Base-by-base conservation (phyloP, 1,284 basidiomycete species). In the Trametes pubescens region DNA sequence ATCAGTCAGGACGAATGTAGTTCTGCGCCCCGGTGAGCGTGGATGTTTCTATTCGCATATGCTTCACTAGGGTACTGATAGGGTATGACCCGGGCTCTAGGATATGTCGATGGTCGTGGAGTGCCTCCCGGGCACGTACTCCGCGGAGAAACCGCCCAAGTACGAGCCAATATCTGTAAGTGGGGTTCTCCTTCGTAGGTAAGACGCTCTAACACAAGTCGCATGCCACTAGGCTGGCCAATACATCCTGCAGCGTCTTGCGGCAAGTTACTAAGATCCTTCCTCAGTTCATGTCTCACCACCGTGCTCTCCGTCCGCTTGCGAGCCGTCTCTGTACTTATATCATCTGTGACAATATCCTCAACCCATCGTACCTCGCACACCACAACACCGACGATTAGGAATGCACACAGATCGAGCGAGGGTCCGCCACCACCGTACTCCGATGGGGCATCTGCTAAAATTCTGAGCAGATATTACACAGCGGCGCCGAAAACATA, bases 101-200 rank as follows among this genome's bases (percentile, higher is more conserved):
- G 79, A 85, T 65, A 73, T 76, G 48, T 69, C 75, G 16, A 78
- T 74, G 13, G 73, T 82, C 2, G 78, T 86, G 3, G 83, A 85
- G 57, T 80, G 80, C 57, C 74, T 86, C n/a, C 85, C 84, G 0
- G 82, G 83, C 8, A 86, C 85, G 3, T 86, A 78, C 76, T 80
- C 79, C 0, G 76, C 76, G 18, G 72, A 74, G 47, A 72, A 70
- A 7, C 79, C 80, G 5, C 80, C 80, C 69, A 79, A 79, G 65
- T 82, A 83, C 63, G 74, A 78, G 40, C 79, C 81, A 2, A 79
- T 81, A 49, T 75, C 76, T 9, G 77, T 78, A 29, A 57, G 35
- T 43, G 8, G 29, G 29, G 44, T 11, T 10, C 9, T 18, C 16
- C 4, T 8, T 18, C 22, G 4, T 26, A 29, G 47, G 11, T 7